phyloP scores from a whole-genome alignment of 148 eudicot genomes.

The Cornus suecica region DNA sequence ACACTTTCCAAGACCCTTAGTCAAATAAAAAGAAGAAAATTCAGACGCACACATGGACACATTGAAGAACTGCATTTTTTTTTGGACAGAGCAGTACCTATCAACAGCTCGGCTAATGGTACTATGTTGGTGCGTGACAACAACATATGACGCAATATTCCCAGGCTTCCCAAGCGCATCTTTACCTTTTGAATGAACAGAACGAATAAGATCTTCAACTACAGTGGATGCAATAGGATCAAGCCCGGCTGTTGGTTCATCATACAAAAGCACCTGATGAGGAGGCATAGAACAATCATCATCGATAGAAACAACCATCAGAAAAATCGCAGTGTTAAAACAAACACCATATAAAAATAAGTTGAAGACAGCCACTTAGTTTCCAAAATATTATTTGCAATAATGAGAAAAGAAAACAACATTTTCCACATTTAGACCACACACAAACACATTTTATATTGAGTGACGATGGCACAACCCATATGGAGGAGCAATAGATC shows the following conservation, averaged over 20 bases:
- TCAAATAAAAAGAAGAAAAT: too few species aligned
- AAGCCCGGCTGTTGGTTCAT: slow-evolving; percentile 97
- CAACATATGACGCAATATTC: slow-evolving; percentile 76
- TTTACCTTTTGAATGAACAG: slow-evolving; percentile 79
- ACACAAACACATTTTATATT: too few species aligned
- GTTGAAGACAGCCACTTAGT: too few species aligned
- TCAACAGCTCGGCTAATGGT: slow-evolving; percentile 94
- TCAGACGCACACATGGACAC: too few species aligned
- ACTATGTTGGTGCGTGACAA: slow-evolving; percentile 94
- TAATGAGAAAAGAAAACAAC: too few species aligned
- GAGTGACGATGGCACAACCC: too few species aligned
- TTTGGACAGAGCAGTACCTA: slow-evolving; percentile 44
- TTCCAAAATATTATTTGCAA: too few species aligned
- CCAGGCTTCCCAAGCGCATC: slow-evolving; percentile 78
- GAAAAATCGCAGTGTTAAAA: too few species aligned
- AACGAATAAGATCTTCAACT: slow-evolving; percentile 96
- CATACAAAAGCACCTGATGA: slow-evolving; percentile 80
- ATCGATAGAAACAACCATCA: too few species aligned
- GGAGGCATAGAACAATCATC: slow-evolving; percentile 6
- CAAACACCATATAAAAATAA: too few species aligned
- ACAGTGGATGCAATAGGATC: slow-evolving; percentile 99
- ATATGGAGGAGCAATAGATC: too few species aligned
- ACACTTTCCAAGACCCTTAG: neutral
- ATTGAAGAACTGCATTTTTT: neutral
- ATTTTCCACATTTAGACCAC: too few species aligned